Evolutionary conservation across 2,329 filamentous ascomycete species (phyloP).

Genomic region (Proliferodiscus dingleyae): DNA sequence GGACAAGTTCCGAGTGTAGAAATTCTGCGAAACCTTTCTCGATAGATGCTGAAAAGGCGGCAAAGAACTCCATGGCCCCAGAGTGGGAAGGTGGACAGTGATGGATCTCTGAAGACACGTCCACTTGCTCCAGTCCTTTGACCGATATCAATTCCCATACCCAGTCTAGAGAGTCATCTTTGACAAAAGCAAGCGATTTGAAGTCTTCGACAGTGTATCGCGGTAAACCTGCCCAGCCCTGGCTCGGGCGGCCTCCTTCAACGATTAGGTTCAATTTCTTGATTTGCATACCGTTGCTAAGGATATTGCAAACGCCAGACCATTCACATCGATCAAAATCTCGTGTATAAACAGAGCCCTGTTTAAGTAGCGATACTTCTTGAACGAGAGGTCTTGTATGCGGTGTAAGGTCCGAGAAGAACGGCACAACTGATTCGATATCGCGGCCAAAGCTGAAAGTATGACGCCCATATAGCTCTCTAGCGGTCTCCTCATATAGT

Average conservation of each 20-base stretch:
- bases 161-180: constrained; percentile 52
- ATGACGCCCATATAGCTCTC: constrained; percentile 51
- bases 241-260: constrained; percentile 46
- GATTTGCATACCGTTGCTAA: constrained; percentile 38
- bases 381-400: constrained; percentile 43
- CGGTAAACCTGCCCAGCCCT: constrained; percentile 45
- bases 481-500: constrained; percentile 51
- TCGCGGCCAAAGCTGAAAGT: constrained; percentile 55
- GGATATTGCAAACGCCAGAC: constrained; percentile 45
- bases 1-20: constrained; percentile 36
- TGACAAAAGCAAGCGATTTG: constrained; percentile 37
- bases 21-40: constrained; percentile 52
- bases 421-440: constrained; percentile 56
- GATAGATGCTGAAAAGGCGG: constrained; percentile 56
- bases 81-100: constrained; percentile 48
- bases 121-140: constrained; percentile 43
- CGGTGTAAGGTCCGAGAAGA: constrained; percentile 52
- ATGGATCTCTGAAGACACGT: constrained; percentile 49
- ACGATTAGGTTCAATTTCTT: constrained; percentile 46
- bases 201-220: constrained; percentile 43
- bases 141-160: constrained; percentile 49
- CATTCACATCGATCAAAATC: constrained; percentile 54
- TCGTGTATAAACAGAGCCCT: constrained; percentile 46
- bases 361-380: constrained; percentile 50
- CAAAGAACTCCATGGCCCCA: constrained; percentile 51